Evolutionary conservation across 2,329 filamentous ascomycete species (phyloP), one percentile per base, ranked within the genome.

Genomic region (Epichloe uncinata): DNA sequence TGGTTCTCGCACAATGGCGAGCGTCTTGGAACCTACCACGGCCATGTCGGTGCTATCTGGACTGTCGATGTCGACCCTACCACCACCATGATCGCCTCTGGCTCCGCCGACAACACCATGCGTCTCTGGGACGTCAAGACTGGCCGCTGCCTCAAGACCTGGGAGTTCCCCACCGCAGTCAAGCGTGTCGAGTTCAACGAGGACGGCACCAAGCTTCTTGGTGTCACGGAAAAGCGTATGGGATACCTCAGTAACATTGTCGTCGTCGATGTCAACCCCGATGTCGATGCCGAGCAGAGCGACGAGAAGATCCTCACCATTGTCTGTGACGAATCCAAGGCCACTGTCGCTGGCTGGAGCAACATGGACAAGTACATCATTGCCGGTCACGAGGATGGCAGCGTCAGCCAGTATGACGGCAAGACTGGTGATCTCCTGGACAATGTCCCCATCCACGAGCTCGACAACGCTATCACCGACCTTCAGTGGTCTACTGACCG

Each of bases 1-100:
- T 98, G 93, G 93, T 97, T 82, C 73, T 85, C 89, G 57, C 89
- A 94, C 74, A 98, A 98, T 71, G 93, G 93, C 73, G 93, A 98
- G 77, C 86, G 93, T 63, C 79, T 97, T 63, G 93, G 93, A 63
- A 93, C 91, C 61, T 98, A 97, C 75, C 84, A 87, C 66, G 93
- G 93, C 69, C 93, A 98, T 73, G 85, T 94, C 70, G 93, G 93
- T 72, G 91, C 93, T 62, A 86, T 98, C 74, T 98, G 93, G 93
- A 96, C 93, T 55, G 86, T 98, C 70, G 93, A 98, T 66, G 85
- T 95, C 64, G 87, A 95, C 73, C 90, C 91, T 57, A 89, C 89
- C 62, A 87, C 85, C 56, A 87, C 86, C 62, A 81, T 98, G 65
- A 84, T 97, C 65, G 93, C 91, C 64, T 94, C 87, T 54, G 93